Percentiles rank a stretch among this genome's conserved stretches.
Conservation (phyloP, 208 protist genomes). For the Leishmania turanica region DNA sequence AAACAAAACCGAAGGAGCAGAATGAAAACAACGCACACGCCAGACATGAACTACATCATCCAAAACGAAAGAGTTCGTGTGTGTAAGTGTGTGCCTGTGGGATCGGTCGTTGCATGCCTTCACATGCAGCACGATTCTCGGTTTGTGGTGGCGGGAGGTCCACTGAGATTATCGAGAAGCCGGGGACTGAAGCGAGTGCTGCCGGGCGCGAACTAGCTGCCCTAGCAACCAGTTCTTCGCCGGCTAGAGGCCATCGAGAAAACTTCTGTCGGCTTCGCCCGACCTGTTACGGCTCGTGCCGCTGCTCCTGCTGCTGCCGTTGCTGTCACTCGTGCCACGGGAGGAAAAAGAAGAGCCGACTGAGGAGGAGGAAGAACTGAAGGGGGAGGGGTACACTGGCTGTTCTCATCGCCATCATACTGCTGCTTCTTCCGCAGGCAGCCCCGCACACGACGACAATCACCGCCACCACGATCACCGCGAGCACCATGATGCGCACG, state of each 20-base stretch:
- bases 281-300: neutral
- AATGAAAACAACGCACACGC: too few relatives aligned
- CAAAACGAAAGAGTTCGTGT: neutral
- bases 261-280: neutral
- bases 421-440: slow-evolving; percentile 4
- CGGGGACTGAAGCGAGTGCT: neutral
- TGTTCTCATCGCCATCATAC: too few relatives aligned
- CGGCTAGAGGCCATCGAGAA: neutral
- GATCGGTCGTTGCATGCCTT: neutral
- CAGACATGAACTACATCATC: too few relatives aligned
- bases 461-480: slow-evolving; percentile 1
- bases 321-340: neutral
- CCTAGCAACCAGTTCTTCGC: neutral
- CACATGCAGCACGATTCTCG: neutral
- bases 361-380: too few relatives aligned
- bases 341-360: neutral
- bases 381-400: too few relatives aligned
- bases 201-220: neutral
- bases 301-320: neutral
- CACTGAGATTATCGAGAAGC: neutral
- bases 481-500: slow-evolving; percentile 23
- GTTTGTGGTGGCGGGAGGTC: neutral
- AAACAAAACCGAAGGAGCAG: too few relatives aligned
- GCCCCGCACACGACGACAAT: neutral
- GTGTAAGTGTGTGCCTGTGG: neutral